These are phyloP conservation scores for Suillus brevipes DNA, from an alignment of 768 basidiomycete genomes.

Conservation along the genomic window DNA sequence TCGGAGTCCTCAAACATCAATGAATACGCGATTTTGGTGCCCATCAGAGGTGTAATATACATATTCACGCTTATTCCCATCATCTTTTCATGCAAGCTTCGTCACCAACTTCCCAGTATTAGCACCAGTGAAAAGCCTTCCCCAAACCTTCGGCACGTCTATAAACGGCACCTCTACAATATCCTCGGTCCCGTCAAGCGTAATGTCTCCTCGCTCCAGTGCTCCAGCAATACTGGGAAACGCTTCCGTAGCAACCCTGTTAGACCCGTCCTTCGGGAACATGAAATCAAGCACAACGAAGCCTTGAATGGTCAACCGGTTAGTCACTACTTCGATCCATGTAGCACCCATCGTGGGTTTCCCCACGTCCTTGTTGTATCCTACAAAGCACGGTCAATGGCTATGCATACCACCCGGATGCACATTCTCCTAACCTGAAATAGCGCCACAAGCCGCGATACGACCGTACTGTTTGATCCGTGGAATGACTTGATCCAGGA, in stretches of 20 bases:
- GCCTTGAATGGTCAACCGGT: neutral
- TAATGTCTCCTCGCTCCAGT: neutral
- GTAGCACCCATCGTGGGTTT: neutral
- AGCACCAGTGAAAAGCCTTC: neutral
- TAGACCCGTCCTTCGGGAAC: neutral
- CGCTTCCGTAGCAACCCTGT: neutral
- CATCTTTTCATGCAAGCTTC: neutral
- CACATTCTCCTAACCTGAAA: neutral
- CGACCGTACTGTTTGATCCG: neutral
- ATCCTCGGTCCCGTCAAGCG: neutral
- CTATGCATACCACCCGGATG: neutral
- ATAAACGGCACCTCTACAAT: neutral
- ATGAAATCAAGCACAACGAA: neutral
- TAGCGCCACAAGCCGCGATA: neutral
- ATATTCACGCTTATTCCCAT: neutral
- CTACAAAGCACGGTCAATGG: neutral
- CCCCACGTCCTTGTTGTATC: neutral
- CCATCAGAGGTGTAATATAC: neutral
- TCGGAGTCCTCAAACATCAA: too few species aligned
- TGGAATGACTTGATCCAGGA: neutral
- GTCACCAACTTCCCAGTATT: neutral
- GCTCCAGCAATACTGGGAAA: neutral
- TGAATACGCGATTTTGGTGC: too few species aligned
- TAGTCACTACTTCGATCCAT: neutral
- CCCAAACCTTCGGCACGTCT: neutral